Evolutionary conservation across 2,329 filamentous ascomycete genomes (phyloP).

Genomic region (Alternaria infectoria): DNA sequence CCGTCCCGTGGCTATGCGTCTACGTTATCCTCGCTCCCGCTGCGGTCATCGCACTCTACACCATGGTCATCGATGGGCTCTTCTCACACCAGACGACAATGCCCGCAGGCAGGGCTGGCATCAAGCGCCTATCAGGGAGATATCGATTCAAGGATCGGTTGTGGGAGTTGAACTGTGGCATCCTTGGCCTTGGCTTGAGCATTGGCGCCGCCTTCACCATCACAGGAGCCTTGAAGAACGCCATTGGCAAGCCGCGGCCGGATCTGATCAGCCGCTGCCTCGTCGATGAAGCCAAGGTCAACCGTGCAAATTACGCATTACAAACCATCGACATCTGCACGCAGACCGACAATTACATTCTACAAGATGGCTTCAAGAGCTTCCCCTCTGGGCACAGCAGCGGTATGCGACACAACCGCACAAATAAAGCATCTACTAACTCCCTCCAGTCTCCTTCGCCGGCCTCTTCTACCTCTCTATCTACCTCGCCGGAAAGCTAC

Average conservation of each 20-base stretch:
- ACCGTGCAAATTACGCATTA: constrained; percentile 15
- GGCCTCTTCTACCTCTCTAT: constrained; percentile 66
- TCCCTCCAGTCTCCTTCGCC: constrained; percentile 59
- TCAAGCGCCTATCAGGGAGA: constrained; percentile 50
- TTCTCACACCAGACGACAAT: constrained; percentile 58
- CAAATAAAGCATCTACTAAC: constrained; percentile 18
- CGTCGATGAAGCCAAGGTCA: constrained; percentile 12
- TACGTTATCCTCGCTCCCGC: constrained; percentile 59
- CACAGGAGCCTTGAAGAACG: constrained; percentile 64
- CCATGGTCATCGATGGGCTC: constrained; percentile 63
- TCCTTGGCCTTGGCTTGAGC: constrained; percentile 62
- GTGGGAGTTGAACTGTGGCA: constrained; percentile 68
- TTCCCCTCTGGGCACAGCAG: constrained; percentile 65
- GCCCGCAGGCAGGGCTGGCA: constrained; percentile 28
- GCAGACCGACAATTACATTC: constrained; percentile 55
- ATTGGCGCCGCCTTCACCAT: constrained; percentile 64
- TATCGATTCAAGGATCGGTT: constrained; percentile 63
- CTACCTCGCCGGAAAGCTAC: constrained; percentile 65
- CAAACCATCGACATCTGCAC: constrained; percentile 55
- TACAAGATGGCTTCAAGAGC: constrained; percentile 66
- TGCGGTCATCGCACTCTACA: constrained; percentile 61
- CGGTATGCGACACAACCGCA: constrained; percentile 46
- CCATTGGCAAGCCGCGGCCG: constrained; percentile 64
- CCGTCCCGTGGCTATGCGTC: constrained; percentile 57
- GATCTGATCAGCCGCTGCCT: constrained; percentile 61